A percentile compares a stretch with the other conserved stretches of the same genome.
These are phyloP conservation scores for Selaginella moellendorffii DNA, from an alignment of 75 land plant species.

Conservation along the genomic window DNA sequence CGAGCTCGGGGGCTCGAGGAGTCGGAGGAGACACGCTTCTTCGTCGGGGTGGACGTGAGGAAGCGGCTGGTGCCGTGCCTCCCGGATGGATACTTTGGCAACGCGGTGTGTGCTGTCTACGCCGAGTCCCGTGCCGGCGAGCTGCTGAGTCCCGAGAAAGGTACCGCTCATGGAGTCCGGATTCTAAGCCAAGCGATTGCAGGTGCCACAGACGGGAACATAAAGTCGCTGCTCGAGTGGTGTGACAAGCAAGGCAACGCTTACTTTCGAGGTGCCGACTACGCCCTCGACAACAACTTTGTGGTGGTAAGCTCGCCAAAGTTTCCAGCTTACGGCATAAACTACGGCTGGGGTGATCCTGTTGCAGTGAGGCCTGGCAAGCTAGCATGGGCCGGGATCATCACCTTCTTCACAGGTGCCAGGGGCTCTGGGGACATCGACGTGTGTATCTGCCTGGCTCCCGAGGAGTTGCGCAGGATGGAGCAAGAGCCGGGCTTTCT, in stretches of 20 bases:
- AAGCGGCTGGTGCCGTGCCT: slow-evolving; percentile 39
- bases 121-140: slow-evolving; percentile 39
- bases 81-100: slow-evolving; percentile 56
- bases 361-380: slow-evolving; percentile 44
- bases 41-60: slow-evolving; percentile 54
- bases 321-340: slow-evolving; percentile 53
- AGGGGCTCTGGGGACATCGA: background rate
- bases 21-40: slow-evolving; percentile 43
- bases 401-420: background rate
- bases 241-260: slow-evolving; percentile 12
- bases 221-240: slow-evolving; percentile 15
- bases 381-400: background rate
- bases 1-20: slow-evolving; percentile 36
- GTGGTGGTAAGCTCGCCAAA: slow-evolving; percentile 64
- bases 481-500: too few species aligned
- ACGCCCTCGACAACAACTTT: slow-evolving; percentile 45
- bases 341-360: slow-evolving; percentile 59
- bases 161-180: slow-evolving; percentile 27
- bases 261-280: slow-evolving; percentile 38
- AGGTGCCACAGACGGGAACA: slow-evolving; percentile 32
- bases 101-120: slow-evolving; percentile 48
- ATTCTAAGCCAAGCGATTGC: slow-evolving; percentile 24
- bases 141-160: slow-evolving; percentile 17
- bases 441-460: background rate
- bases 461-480: background rate